A percentile compares a stretch with the other conserved stretches of the same genome.
Conservation (phyloP, 768 basidiomycete genomes). For the Psilocybe sp. region DNA sequence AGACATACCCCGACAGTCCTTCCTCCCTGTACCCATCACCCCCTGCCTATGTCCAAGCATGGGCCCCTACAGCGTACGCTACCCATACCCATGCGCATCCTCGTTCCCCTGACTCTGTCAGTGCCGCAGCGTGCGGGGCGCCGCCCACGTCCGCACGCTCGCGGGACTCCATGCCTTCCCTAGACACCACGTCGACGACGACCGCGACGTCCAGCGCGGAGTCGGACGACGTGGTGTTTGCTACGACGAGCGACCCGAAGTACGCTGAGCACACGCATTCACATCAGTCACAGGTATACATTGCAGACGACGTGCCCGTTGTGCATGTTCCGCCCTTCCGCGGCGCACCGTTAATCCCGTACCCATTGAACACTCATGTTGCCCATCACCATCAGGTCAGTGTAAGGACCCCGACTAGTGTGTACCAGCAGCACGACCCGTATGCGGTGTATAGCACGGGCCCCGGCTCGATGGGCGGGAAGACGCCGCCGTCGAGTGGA, state of each 20-base stretch:
- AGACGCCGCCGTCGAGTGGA: slow-evolving; percentile 6
- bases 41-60: slow-evolving; percentile 15
- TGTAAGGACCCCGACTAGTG: no score
- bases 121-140: neutral
- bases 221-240: slow-evolving; percentile 28
- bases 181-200: slow-evolving; percentile 18
- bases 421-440: no score
- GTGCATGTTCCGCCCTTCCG: slow-evolving; percentile 33
- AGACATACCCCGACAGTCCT: slow-evolving; percentile 12
- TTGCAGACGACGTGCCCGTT: slow-evolving; percentile 29
- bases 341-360: slow-evolving; percentile 12
- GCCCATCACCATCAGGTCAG: no score
- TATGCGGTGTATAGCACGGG: no score
- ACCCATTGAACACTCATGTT: slow-evolving; percentile 1
- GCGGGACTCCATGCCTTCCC: slow-evolving; percentile 19
- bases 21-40: slow-evolving; percentile 11
- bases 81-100: slow-evolving; percentile 9
- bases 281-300: slow-evolving; percentile 36
- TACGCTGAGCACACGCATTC: slow-evolving; percentile 37
- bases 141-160: slow-evolving; percentile 17
- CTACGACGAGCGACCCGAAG: slow-evolving; percentile 36
- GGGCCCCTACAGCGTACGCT: slow-evolving; percentile 14
- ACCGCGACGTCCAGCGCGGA: slow-evolving; percentile 21
- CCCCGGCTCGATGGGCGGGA: neutral
- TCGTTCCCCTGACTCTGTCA: slow-evolving; percentile 13